Conservation (phyloP, 257 asterid species). For the Mentha longifolia region DNA sequence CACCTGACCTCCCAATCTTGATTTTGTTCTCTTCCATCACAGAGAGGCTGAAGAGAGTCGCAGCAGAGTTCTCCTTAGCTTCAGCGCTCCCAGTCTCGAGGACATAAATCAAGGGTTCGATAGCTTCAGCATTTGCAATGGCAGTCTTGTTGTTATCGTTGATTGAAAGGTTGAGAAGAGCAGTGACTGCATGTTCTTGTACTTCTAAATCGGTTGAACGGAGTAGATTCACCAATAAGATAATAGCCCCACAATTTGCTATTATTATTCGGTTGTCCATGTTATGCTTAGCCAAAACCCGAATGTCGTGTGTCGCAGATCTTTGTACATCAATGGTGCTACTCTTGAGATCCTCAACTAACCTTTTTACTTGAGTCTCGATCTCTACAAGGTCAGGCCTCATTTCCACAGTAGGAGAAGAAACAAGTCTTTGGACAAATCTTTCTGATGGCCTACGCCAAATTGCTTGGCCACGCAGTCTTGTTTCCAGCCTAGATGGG, state of each 20-base stretch:
- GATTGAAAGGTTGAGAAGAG: slow-evolving; percentile 83
- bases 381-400: slow-evolving; percentile 76
- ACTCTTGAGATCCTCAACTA: slow-evolving; percentile 71
- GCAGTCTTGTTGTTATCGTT: slow-evolving; percentile 76
- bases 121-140: slow-evolving; percentile 78
- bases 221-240: slow-evolving; percentile 63
- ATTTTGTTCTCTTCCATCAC: slow-evolving; percentile 74
- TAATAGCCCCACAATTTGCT: slow-evolving; percentile 66
- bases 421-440: slow-evolving; percentile 58
- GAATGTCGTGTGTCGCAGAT: slow-evolving; percentile 64
- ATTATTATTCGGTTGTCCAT: slow-evolving; percentile 76
- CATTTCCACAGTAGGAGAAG: slow-evolving; percentile 63
- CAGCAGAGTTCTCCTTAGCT: slow-evolving; percentile 90
- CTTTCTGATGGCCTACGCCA: slow-evolving; percentile 76
- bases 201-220: slow-evolving; percentile 53
- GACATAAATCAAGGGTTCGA: slow-evolving; percentile 80
- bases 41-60: slow-evolving; percentile 86
- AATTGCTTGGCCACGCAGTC: slow-evolving; percentile 65
- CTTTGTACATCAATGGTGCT: slow-evolving; percentile 58
- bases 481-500: slow-evolving; percentile 54
- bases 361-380: slow-evolving; percentile 62
- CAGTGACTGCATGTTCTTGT: slow-evolving; percentile 83
- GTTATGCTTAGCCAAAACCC: slow-evolving; percentile 76
- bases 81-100: slow-evolving; percentile 78
- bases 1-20: slow-evolving; percentile 81